Evolutionary conservation across 345 rosid species (phyloP), one percentile per base, ranked within the genome.

Genomic region (Hypericum perforatum): DNA sequence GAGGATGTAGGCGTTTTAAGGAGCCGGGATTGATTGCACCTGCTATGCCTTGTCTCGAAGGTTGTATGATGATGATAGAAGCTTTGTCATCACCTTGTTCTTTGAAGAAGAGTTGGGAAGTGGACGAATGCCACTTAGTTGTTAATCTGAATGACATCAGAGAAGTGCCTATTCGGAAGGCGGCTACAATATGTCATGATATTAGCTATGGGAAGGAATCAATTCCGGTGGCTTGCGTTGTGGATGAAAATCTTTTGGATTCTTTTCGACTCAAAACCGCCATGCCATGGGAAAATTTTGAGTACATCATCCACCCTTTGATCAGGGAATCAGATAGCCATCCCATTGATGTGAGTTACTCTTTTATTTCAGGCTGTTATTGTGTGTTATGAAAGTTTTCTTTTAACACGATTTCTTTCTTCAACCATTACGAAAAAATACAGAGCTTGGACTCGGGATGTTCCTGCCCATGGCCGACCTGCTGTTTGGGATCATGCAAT

Each of bases 201-300:
- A 72, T 94, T 72, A 89, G 96, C 84, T 79, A 67, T 57, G 99
- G 97, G 52, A 72, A 69, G 72, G 99, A 94, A 72, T 54, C 77
- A 8, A 72, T 78, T 67, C 88, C 89, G 11, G 67, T 89, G 22
- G 75, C 64, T 43, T 94, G 94, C 73, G 84, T 84, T 3, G 82
- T 84, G 39, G 95, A 84, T 61, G 89, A 82, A 39, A 70, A 59
- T 63, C 65, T 69, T 52, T 55, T 72, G 52, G 78, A 77, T 72
- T 70, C 68, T 7, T 60, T 61, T 55, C 8, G 62, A 53, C 42
- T 43, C 63, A 57, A 53, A 37, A 53, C 48, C 49, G 58, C 60
- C 53, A 67, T 61, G 86, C 92, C 89, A 52, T 94, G 99, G 99
- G 84, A 84, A 67, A 66, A 63, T 59, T 89, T 94, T 54, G 75